These are phyloP conservation scores for Pleurotus sapidus DNA, from an alignment of 768 basidiomycete genomes.

Conservation along the genomic window DNA sequence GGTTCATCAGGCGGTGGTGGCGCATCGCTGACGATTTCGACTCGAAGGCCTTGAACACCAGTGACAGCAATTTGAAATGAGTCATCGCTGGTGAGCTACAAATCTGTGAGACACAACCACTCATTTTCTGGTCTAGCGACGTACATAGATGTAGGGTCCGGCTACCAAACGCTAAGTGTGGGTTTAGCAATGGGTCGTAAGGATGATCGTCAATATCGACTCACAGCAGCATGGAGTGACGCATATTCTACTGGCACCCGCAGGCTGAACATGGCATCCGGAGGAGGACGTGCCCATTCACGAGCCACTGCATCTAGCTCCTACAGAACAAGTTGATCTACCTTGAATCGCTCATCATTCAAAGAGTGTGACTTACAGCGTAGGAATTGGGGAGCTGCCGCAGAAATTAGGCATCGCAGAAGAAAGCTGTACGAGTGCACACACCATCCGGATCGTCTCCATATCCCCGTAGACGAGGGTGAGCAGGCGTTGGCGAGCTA, in stretches of 20 bases:
- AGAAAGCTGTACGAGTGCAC: slow-evolving; percentile 15
- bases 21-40: slow-evolving; percentile 83
- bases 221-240: slow-evolving; percentile 78
- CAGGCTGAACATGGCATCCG: slow-evolving; percentile 70
- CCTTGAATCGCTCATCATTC: neutral
- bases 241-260: slow-evolving; percentile 88
- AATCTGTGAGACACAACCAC: slow-evolving; percentile 12
- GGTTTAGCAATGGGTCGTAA: slow-evolving; percentile 13
- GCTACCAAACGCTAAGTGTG: slow-evolving; percentile 64
- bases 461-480: slow-evolving; percentile 83
- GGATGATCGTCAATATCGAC: slow-evolving; percentile 23
- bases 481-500: slow-evolving; percentile 71
- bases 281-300: slow-evolving; percentile 86
- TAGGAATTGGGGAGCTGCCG: slow-evolving; percentile 66
- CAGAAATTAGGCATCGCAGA: slow-evolving; percentile 6
- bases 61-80: slow-evolving; percentile 88
- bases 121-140: slow-evolving; percentile 16
- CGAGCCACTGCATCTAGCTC: slow-evolving; percentile 78
- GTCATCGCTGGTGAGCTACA: slow-evolving; percentile 77
- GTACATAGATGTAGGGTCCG: slow-evolving; percentile 81
- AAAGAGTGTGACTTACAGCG: slow-evolving; percentile 39
- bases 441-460: slow-evolving; percentile 79
- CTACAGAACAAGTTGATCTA: slow-evolving; percentile 32
- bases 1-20: slow-evolving; percentile 85
- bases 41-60: slow-evolving; percentile 77